Evolutionary conservation across 768 basidiomycete genomes (phyloP), one percentile per base, ranked within the genome.

Genomic region (Suillus clintonianus): DNA sequence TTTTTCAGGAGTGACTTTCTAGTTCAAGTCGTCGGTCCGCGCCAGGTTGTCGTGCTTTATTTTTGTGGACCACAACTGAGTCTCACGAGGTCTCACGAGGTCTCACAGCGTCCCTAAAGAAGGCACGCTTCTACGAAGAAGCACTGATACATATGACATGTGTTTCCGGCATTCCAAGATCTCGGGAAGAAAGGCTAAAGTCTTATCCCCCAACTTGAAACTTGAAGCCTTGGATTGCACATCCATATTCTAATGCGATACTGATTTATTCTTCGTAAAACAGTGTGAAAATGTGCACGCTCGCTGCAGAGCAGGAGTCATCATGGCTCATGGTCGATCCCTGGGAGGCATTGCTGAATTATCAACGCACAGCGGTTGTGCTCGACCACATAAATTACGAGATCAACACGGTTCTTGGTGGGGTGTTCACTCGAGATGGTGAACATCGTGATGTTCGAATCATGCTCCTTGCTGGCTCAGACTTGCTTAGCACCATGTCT

Each of bases 311-410:
- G 73, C 88, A 96, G 72, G 94, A 95, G 3, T 90, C 90, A 48
- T 85, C 88, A 17, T 98, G 94, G 95, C 83, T 99, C 51, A 98
- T 97, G 95, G 91, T 98, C 54, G 97, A 99, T 74, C 82, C 95
- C n/a, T 99, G 96, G 96, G 97, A 99, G 77, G 95, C 95, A 11
- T 90, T 94, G 74, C 96, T 95, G 77, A 82, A 86, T 50, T 99
- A 99, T 80, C 92, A 95, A 72, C 91, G 95, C 65, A 99, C 97
- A 1, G 97, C 97, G 41, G 87, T 97, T 61, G 97, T 99, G 60
- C 85, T 99, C 60, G 96, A 99, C 74, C 97, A 99, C 73, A 95
- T 99, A 73, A 93, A 99, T 74, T 85, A 95, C 71, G 90, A 97
- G 80, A 88, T 99, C 71, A 99, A 99, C 78, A 87, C 85, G 9